Conservation (phyloP, 2,329 filamentous ascomycete species). For the Penicillium frequentans region DNA sequence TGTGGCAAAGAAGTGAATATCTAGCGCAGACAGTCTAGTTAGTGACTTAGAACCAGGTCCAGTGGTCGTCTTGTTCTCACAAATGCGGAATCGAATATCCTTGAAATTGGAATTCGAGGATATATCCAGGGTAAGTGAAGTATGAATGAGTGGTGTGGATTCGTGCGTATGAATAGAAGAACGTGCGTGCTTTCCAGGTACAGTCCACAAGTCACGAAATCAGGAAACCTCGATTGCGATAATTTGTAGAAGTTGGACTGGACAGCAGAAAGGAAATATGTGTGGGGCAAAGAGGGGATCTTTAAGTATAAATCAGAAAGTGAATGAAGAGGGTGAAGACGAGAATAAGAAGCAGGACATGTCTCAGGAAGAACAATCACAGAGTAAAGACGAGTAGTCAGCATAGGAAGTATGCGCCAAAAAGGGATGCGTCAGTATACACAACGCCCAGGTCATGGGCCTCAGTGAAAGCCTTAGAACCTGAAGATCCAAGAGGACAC, state of each 20-base stretch:
- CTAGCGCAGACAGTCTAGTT: slow-evolving; percentile 14
- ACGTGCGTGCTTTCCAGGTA: background rate
- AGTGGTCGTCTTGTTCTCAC: background rate
- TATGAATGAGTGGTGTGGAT: background rate
- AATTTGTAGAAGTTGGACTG: background rate
- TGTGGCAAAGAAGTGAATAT: slow-evolving; percentile 13
- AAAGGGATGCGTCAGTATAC: slow-evolving; percentile 16
- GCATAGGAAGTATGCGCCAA: slow-evolving; percentile 4
- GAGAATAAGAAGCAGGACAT: slow-evolving; percentile 7
- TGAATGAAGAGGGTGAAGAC: background rate
- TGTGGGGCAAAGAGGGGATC: background rate
- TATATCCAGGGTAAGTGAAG: background rate
- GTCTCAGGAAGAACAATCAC: slow-evolving; percentile 4
- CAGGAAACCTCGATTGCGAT: background rate
- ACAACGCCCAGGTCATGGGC: slow-evolving; percentile 1
- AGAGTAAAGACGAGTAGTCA: slow-evolving; percentile 5
- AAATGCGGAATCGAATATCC: background rate
- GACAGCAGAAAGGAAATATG: background rate
- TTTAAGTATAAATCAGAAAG: background rate
- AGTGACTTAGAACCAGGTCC: slow-evolving; percentile 8
- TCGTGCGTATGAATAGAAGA: background rate
- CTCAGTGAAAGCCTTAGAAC: slow-evolving; percentile 2
- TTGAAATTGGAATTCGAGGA: background rate
- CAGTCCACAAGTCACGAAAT: background rate
- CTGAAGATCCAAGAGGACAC: slow-evolving; percentile 11